Conservation (phyloP, 495 filamentous ascomycete species). For the Neurospora tetraspora region DNA sequence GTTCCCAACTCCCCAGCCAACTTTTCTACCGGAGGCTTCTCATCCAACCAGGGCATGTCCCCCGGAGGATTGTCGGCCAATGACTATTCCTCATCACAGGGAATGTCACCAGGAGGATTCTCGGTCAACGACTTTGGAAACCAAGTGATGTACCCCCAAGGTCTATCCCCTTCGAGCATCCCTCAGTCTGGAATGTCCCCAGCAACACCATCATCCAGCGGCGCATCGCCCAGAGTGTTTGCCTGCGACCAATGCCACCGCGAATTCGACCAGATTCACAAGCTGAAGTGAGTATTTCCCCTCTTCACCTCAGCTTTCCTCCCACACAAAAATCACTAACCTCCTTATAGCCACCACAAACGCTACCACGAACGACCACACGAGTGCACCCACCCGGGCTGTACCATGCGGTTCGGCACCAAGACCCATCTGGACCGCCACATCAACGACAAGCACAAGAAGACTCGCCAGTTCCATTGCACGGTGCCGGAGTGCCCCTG, state of each 20-base stretch:
- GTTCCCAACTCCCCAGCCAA: background rate
- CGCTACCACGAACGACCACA: slow-evolving; percentile 40
- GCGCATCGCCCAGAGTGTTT: slow-evolving; percentile 20
- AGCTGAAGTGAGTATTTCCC: slow-evolving; percentile 32
- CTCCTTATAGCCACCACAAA: slow-evolving; percentile 29
- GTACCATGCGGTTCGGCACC: slow-evolving; percentile 38
- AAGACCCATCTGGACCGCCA: slow-evolving; percentile 42
- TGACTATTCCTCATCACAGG: background rate
- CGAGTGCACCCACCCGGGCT: slow-evolving; percentile 30
- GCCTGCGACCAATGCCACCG: slow-evolving; percentile 33
- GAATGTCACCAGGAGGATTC: background rate
- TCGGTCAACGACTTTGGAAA: background rate
- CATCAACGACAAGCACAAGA: slow-evolving; percentile 41
- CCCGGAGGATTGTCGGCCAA: background rate
- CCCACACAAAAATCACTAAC: background rate
- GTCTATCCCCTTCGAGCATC: background rate
- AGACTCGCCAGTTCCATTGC: slow-evolving; percentile 40
- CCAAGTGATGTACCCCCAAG: background rate
- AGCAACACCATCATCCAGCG: slow-evolving; percentile 11
- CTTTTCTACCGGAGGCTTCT: slow-evolving; percentile 2
- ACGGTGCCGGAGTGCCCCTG: slow-evolving; percentile 34
- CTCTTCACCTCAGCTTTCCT: background rate
- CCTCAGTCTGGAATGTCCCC: background rate
- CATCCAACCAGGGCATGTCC: slow-evolving; percentile 11
- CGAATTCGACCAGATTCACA: slow-evolving; percentile 35